A percentile compares a stretch with the other conserved stretches of the same genome.
These are phyloP conservation scores for Monosporascus ibericus DNA, from an alignment of 2,329 filamentous ascomycete genomes.

Conservation along the genomic window DNA sequence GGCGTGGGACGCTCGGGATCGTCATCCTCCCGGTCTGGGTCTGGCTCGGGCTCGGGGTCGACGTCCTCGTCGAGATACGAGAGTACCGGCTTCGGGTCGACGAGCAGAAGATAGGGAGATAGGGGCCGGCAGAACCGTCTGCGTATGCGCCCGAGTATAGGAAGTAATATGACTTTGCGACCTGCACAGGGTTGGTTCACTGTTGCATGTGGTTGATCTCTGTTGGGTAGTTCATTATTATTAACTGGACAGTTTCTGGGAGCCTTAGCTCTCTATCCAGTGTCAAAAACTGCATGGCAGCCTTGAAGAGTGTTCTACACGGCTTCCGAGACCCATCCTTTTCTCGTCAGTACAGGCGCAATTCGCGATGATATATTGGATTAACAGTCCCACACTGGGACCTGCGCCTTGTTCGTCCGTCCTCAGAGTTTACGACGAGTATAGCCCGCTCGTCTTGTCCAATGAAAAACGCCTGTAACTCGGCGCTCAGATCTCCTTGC, in stretches of 20 bases:
- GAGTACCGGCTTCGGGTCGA: slow-evolving; percentile 69
- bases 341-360: neutral
- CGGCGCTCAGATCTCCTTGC: neutral
- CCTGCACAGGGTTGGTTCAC: neutral
- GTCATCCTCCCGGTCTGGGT: slow-evolving; percentile 13
- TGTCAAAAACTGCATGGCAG: neutral
- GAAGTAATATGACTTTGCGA: too few relatives aligned
- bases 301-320: neutral
- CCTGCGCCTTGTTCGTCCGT: neutral
- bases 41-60: slow-evolving; percentile 30
- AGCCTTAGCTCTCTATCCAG: neutral
- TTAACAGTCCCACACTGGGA: neutral
- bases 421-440: neutral
- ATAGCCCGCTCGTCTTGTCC: neutral
- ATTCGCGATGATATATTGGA: neutral
- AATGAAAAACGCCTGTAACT: neutral
- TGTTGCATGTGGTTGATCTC: neutral
- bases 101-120: slow-evolving; percentile 44
- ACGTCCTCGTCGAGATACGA: slow-evolving; percentile 50
- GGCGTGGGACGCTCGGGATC: slow-evolving; percentile 26
- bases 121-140: too few relatives aligned
- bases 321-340: neutral
- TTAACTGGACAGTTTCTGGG: neutral
- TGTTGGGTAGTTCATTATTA: neutral
- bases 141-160: too few relatives aligned